These are phyloP conservation scores for Malus hybrid DNA, from an alignment of 331 rosid genomes.

Conservation along the genomic window DNA sequence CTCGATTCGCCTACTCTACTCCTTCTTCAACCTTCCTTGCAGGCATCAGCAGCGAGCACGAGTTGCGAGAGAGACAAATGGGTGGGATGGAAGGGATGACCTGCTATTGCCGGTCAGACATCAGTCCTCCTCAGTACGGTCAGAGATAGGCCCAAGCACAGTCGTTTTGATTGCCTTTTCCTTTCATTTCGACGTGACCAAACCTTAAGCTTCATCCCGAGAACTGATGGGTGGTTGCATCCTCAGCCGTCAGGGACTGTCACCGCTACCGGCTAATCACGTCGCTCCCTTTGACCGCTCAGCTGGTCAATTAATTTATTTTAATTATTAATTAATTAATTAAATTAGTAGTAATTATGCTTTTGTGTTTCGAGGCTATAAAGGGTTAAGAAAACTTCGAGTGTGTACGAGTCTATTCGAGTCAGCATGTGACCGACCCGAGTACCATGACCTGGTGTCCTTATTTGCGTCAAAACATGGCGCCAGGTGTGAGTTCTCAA, in stretches of 20 bases:
- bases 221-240: conserved; percentile 25
- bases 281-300: not conserved
- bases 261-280: conserved; percentile 7
- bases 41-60: conserved; percentile 18
- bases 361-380: not conserved
- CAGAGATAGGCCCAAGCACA: conserved; percentile 21
- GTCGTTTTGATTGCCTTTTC: conserved; percentile 36
- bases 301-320: not conserved
- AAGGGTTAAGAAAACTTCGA: not conserved
- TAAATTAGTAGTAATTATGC: not conserved
- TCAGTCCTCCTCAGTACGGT: conserved; percentile 14
- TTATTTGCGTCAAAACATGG: not conserved
- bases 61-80: conserved; percentile 13
- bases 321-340: not conserved
- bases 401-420: not conserved
- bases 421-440: not conserved
- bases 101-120: conserved; percentile 31
- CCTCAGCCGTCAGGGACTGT: conserved; percentile 34
- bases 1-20: conserved; percentile 19
- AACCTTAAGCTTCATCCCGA: conserved; percentile 55
- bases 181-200: conserved; percentile 61
- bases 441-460: not conserved
- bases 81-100: conserved; percentile 11
- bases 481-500: not conserved
- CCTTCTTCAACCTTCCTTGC: conserved; percentile 13